Conservation (phyloP, 23 red algal species). For the Gracilaria vermiculophylla region DNA sequence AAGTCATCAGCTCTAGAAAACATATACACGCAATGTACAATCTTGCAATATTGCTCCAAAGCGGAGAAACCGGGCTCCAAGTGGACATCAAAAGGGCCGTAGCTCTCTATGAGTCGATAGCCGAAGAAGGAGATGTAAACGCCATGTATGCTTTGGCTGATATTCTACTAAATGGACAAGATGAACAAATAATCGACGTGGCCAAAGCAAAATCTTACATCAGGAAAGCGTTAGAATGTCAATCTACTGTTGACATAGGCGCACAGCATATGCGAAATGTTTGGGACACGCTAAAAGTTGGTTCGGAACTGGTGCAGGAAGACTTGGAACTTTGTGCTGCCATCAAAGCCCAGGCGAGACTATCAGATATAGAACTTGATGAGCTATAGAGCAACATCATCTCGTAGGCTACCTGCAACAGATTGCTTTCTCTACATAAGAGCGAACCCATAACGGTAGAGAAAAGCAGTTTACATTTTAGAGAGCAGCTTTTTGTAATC, state of each 20-base stretch:
- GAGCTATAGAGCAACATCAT: too few species aligned
- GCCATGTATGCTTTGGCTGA: slow-evolving; percentile 29
- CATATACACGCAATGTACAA: slow-evolving; percentile 25
- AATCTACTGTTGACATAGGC: background rate
- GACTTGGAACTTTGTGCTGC: background rate
- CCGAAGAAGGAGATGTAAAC: slow-evolving; percentile 15
- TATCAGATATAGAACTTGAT: background rate
- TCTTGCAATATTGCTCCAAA: slow-evolving; percentile 25
- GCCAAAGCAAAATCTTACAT: slow-evolving; percentile 6
- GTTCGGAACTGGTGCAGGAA: background rate
- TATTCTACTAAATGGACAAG: background rate
- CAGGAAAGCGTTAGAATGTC: background rate
- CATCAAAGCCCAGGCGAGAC: background rate
- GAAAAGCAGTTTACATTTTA: too few species aligned
- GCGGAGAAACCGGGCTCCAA: background rate
- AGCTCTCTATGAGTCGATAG: slow-evolving; percentile 10
- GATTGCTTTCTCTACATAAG: too few species aligned
- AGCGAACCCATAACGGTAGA: too few species aligned
- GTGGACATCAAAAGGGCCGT: background rate
- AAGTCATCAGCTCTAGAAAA: background rate
- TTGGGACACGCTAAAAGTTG: background rate
- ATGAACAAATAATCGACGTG: background rate
- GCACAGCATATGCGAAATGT: background rate
- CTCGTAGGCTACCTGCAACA: too few species aligned
- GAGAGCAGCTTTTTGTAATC: too few species aligned